Conservation (phyloP, 2,329 filamentous ascomycete species). For the Fusarium keratoplasticum region DNA sequence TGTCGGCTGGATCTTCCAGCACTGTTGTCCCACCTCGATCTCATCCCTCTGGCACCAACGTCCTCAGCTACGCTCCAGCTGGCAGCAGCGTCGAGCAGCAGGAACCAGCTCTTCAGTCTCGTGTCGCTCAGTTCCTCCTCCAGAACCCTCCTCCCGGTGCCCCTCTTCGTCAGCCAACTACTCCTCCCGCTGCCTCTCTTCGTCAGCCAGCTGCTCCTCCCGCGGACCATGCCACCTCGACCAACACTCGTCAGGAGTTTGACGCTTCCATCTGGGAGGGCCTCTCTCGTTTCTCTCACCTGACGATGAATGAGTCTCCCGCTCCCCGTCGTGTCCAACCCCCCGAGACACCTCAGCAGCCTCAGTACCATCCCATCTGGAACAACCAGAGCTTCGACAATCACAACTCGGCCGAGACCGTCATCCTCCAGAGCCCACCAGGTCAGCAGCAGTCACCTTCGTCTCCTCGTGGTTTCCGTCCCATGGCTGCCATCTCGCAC, state of each 20-base stretch:
- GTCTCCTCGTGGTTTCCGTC: conserved; percentile 32
- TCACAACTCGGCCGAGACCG: not conserved
- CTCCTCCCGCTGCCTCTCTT: not conserved
- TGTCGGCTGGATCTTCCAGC: not conserved
- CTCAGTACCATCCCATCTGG: conserved; percentile 10
- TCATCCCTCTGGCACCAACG: not conserved
- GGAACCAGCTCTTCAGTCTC: not conserved
- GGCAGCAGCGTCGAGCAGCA: not conserved
- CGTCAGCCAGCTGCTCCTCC: not conserved
- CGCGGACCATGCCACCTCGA: not conserved
- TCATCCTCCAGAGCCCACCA: not conserved
- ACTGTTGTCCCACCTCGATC: not conserved
- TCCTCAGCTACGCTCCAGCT: not conserved
- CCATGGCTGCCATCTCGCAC: conserved; percentile 37
- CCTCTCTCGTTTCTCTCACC: conserved; percentile 7
- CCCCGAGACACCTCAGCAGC: not conserved
- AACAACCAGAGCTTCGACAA: not conserved
- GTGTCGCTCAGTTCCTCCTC: not conserved
- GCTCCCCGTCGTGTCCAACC: not conserved
- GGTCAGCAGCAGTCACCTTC: not conserved
- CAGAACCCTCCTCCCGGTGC: not conserved
- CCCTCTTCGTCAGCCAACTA: not conserved
- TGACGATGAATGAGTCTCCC: not conserved
- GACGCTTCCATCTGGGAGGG: conserved; percentile 21
- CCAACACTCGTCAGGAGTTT: not conserved